A percentile compares a stretch with the other conserved stretches of the same genome.
Conservation (phyloP, 2,329 filamentous ascomycete genomes). For the Peltaster fructicola region DNA sequence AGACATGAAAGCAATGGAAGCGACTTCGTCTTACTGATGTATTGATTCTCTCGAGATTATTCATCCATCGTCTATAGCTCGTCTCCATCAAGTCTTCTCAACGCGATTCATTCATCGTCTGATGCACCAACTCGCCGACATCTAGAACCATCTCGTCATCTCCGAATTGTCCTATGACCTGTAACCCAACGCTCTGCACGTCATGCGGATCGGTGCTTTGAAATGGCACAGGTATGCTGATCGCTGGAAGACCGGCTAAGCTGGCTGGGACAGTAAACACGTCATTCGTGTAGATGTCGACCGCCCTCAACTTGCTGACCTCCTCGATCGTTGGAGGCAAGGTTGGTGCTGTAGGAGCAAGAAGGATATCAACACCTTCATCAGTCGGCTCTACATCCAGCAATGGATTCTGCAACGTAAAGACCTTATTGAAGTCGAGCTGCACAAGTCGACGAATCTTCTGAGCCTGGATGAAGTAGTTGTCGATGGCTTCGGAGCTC, state of each 20-base stretch:
- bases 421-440: slow-evolving; percentile 68
- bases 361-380: slow-evolving; percentile 62
- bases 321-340: slow-evolving; percentile 48
- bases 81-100: too few species aligned
- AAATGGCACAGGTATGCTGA: slow-evolving; percentile 55
- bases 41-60: too few species aligned
- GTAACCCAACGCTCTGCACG: slow-evolving; percentile 41
- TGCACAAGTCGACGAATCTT: slow-evolving; percentile 70
- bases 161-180: slow-evolving; percentile 67
- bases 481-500: slow-evolving; percentile 79
- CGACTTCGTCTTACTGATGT: too few species aligned
- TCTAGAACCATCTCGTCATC: slow-evolving; percentile 49
- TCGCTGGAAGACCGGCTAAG: slow-evolving; percentile 72
- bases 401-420: slow-evolving; percentile 53
- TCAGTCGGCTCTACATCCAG: slow-evolving; percentile 15
- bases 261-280: slow-evolving; percentile 92
- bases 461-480: slow-evolving; percentile 93
- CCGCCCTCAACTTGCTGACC: slow-evolving; percentile 33
- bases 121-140: slow-evolving; percentile 34
- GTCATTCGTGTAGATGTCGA: slow-evolving; percentile 83
- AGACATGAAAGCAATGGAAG: too few species aligned
- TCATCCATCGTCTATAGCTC: too few species aligned
- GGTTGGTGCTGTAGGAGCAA: slow-evolving; percentile 75
- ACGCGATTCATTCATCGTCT: too few species aligned
- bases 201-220: slow-evolving; percentile 12